A percentile compares a stretch with the other conserved stretches of the same genome.
These are phyloP conservation scores for Dionaea muscipula DNA, from an alignment of 179 eudicot genomes.

Conservation along the genomic window DNA sequence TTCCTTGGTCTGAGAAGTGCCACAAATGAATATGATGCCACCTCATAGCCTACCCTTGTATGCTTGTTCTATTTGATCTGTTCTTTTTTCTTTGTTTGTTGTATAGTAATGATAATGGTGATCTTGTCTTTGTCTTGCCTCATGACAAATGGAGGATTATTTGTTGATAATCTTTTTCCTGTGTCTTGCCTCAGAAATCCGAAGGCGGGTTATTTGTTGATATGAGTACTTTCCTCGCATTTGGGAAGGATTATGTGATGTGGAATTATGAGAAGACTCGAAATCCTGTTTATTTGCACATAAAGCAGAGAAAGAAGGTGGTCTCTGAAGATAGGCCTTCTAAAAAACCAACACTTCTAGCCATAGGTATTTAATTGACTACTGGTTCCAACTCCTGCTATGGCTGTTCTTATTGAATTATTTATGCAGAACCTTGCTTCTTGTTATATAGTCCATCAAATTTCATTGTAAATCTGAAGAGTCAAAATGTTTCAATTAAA, in stretches of 20 bases:
- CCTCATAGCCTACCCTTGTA: too few species aligned
- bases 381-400: background rate
- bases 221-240: constrained; percentile 83
- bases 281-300: constrained; percentile 81
- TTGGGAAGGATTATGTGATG: constrained; percentile 68
- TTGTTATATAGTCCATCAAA: background rate
- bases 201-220: constrained; percentile 86
- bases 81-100: too few species aligned
- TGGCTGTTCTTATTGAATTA: background rate
- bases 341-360: constrained; percentile 89
- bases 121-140: too few species aligned
- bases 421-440: background rate
- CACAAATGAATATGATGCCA: too few species aligned
- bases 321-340: constrained; percentile 85
- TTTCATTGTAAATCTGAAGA: background rate
- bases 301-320: constrained; percentile 63
- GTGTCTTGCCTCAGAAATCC: constrained; percentile 51
- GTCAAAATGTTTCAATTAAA: background rate
- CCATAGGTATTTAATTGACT: constrained; percentile 47
- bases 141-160: too few species aligned
- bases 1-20: too few species aligned
- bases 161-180: too few species aligned
- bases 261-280: constrained; percentile 90
- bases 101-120: too few species aligned
- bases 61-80: too few species aligned